Conservation (phyloP, 306 rosid species). For the Cotoneaster glaucophyllus region DNA sequence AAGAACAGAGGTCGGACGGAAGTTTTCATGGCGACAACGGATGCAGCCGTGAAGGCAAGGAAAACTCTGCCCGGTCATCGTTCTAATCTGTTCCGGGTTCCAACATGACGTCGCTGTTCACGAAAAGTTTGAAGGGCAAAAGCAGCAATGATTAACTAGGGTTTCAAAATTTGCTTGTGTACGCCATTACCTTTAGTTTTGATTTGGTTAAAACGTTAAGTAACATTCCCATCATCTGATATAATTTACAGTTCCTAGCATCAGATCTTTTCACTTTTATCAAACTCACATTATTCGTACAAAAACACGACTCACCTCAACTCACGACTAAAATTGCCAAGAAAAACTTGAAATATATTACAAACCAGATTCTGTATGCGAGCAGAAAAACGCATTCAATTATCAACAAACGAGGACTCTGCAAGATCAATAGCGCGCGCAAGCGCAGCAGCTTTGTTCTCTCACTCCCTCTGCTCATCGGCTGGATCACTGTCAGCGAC, state of each 20-base stretch:
- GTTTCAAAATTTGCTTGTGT: too few relatives aligned
- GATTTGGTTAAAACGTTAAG: background rate
- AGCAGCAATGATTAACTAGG: too few relatives aligned
- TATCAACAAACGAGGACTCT: conserved; percentile 70
- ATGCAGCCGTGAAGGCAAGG: background rate
- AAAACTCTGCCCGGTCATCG: too few relatives aligned
- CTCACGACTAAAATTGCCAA: background rate
- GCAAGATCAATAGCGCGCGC: conserved; percentile 95
- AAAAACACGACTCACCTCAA: background rate
- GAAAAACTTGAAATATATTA: background rate
- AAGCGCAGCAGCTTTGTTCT: conserved; percentile 95
- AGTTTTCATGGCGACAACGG: background rate
- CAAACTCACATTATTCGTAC: too few relatives aligned
- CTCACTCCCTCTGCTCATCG: conserved; percentile 91
- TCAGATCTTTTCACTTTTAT: too few relatives aligned
- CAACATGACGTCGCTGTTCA: too few relatives aligned
- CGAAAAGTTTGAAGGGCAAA: too few relatives aligned
- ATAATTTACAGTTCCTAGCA: background rate
- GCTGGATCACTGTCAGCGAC: conserved; percentile 91
- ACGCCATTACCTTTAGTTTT: background rate
- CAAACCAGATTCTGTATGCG: too few relatives aligned
- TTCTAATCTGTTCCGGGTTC: too few relatives aligned
- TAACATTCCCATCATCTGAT: background rate
- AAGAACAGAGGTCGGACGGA: background rate
- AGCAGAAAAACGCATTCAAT: conserved; percentile 13